Evolutionary conservation across 169 alveolate species (phyloP), one percentile per base, ranked within the genome.

Genomic region (Plasmodium cynomolgi): DNA sequence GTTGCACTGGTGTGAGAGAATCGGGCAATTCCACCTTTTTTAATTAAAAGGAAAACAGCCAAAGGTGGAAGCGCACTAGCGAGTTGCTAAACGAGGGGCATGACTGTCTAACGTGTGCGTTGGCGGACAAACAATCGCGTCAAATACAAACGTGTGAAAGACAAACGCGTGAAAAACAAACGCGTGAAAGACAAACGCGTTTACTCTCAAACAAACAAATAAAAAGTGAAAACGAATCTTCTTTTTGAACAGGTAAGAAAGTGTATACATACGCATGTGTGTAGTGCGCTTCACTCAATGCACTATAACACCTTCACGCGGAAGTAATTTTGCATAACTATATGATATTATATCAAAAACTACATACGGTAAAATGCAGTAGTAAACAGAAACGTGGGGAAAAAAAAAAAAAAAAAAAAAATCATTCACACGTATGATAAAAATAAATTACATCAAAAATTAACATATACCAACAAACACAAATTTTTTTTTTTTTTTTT

Each of bases 311-410:
- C 33, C 20, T 54, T 81, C n/a, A 50, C 47, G 29, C 81, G 34
- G 5, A 5, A 34, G 74, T 39, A 34, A 34, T 29, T 50, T 73
- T n/a, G 68, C 17, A 73, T 33, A 41, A 84, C 29, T 44, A 84
- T 34, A 47, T 72, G 79, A 73, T 73, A 73, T 73, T 73, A 84
- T 73, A 74, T 37, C 74, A 73, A 73, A 84, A 15, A 72, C 29
- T 84, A 73, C 23, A 73, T 84, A 23, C 58, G 41, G 31, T 34
- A 41, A 84, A 23, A 47, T 44, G 56, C 33, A 44, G 3, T 41
- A 71, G n/a, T 44, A 84, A 74, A 23, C 93, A 73, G 33, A 74
- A 73, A 81, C 31, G 23, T 26, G 62, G 44, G 54, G 37, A 73
- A 73, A 62, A 20, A 9, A 62, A 62, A 62, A 9, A 62, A 62